Evolutionary conservation across 2,329 filamentous ascomycete species (phyloP).

Genomic region (Verticillium longisporum): DNA sequence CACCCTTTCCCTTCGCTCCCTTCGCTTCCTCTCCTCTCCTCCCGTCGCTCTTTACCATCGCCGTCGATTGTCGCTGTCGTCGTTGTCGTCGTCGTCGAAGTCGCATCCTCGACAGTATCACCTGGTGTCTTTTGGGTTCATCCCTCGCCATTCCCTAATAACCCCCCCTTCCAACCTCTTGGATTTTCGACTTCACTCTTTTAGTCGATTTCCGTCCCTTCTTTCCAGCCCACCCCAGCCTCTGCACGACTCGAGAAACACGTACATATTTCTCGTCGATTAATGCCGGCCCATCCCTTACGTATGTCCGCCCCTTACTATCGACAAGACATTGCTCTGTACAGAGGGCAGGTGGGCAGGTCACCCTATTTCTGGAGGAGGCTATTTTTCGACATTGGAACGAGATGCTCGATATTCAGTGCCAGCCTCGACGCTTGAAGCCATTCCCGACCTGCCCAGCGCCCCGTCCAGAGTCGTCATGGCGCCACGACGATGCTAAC

Average conservation of each 20-base stretch:
- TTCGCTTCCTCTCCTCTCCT: slow-evolving; percentile 20
- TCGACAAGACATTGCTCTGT: neutral
- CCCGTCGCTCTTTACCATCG: slow-evolving; percentile 27
- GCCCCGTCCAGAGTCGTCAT: neutral
- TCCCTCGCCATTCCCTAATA: slow-evolving; percentile 18
- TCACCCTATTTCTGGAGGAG: neutral
- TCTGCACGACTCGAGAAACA: slow-evolving; percentile 2
- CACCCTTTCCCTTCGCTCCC: slow-evolving; percentile 8
- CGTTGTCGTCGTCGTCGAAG: slow-evolving; percentile 20
- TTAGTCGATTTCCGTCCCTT: slow-evolving; percentile 39
- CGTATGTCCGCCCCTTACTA: neutral
- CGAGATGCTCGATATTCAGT: neutral
- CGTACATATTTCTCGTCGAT: neutral
- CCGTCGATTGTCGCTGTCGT: slow-evolving; percentile 19
- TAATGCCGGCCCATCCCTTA: slow-evolving; percentile 1
- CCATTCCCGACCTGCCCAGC: neutral
- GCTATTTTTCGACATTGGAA: neutral
- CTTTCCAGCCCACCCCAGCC: slow-evolving; percentile 21
- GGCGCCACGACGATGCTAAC: neutral
- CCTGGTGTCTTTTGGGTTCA: slow-evolving; percentile 18
- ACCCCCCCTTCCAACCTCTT: slow-evolving; percentile 7
- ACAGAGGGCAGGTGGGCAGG: neutral
- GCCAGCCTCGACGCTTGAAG: neutral
- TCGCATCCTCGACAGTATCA: slow-evolving; percentile 16
- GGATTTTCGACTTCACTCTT: slow-evolving; percentile 39